Base-by-base conservation (phyloP, 2,329 filamentous ascomycete species). In the Ceratocystis ficicola region DNA sequence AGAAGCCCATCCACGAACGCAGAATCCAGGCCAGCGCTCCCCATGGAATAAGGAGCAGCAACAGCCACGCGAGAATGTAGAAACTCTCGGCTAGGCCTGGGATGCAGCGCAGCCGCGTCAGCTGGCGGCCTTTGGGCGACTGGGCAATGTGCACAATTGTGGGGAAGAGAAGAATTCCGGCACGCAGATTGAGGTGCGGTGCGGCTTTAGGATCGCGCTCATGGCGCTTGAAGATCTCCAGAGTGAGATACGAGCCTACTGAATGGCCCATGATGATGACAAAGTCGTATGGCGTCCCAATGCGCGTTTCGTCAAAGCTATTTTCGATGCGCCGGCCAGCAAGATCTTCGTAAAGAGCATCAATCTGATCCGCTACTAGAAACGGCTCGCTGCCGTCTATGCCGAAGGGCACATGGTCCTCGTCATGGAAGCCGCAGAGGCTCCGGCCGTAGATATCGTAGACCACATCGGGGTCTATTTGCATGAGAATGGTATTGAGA, bases 201-300 rank as follows among this genome's bases (percentile, higher is more conserved):
- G 73, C 73, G 12, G 71, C 66, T 12, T 69, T 68, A 0, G 73
- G 71, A 48, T 75, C 70, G 46, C 76, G 76, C 44, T 79, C 75
- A 68, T 85, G 80, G 8, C 83, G 77, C 68, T 84, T 77, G 61
- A 89, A 81, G 36, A 88, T 75, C 72, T 91, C 87, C 69, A 90
- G 81, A 2, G 81, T 76, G 22, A 92, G 86, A 72, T 88, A 92
- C 8, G 83, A 77, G 28, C 88, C 88, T 0, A 92, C 86, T 0
- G 87, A 90, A 74, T 92, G 88, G 3, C 87, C 88, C 62, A 88
- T 81, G 17, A 92, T 75, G 6, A 90, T 78, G 20, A 90, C 81
- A 62, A 78, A 77, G 71, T 84, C 78, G 69, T 82, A 85, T 0
- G 75, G 72, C 60, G 73, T 70, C 44, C 74, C 76, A 48, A 73